Percentiles rank a stretch among this genome's conserved stretches.
These are phyloP conservation scores for Nakaseomyces uthaithaninus DNA, from an alignment of 1,139 yeast species.

Conservation along the genomic window DNA sequence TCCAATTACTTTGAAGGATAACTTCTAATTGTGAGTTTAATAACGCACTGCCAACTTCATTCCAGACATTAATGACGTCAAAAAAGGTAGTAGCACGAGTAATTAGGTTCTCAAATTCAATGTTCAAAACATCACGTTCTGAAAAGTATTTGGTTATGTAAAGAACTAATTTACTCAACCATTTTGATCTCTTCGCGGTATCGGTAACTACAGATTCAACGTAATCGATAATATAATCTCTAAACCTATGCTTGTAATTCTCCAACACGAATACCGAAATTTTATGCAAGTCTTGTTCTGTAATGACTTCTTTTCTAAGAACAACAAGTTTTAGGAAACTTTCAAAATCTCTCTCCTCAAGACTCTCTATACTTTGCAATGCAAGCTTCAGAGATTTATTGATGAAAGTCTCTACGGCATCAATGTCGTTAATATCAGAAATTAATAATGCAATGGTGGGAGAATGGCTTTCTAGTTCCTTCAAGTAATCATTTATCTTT, in stretches of 20 bases:
- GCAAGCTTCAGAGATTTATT: neutral
- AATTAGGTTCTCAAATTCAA: constrained; percentile 29
- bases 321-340: constrained; percentile 12
- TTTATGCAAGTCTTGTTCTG: constrained; percentile 17
- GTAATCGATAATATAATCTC: constrained; percentile 26
- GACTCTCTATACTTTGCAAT: constrained; percentile 1
- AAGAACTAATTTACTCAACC: constrained; percentile 43
- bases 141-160: constrained; percentile 59
- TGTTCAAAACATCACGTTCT: constrained; percentile 31
- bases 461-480: neutral
- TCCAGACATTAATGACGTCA: constrained; percentile 37
- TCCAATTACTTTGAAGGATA: constrained; percentile 46
- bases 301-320: constrained; percentile 6
- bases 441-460: neutral
- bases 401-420: neutral
- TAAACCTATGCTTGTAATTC: constrained; percentile 26
- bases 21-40: constrained; percentile 66
- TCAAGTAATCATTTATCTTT: neutral
- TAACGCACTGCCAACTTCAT: constrained; percentile 40
- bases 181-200: constrained; percentile 18
- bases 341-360: constrained; percentile 8
- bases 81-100: constrained; percentile 12
- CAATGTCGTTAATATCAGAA: neutral
- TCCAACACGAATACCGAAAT: constrained; percentile 25
- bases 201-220: constrained; percentile 19